Evolutionary conservation across 2,329 filamentous ascomycete species (phyloP).

Genomic region (Pyricularia pennisetigena): DNA sequence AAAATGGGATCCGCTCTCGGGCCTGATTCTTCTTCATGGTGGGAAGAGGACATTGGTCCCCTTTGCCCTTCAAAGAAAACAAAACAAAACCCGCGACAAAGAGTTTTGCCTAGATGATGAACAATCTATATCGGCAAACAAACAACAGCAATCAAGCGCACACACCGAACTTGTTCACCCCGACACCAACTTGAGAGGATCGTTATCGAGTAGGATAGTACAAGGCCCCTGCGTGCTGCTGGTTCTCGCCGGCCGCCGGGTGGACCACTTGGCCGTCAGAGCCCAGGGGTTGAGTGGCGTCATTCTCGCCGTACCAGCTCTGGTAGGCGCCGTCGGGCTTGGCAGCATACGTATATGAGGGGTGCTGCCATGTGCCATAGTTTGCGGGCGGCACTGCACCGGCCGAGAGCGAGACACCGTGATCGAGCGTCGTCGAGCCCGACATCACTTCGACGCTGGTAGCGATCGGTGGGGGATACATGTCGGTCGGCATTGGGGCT

Average conservation of each 20-base stretch:
- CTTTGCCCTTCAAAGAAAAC: not conserved
- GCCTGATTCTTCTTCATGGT: not conserved
- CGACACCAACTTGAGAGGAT: not conserved
- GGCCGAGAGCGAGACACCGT: slow-evolving; percentile 26
- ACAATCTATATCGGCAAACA: not conserved
- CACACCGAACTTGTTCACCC: not conserved
- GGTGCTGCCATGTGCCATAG: slow-evolving; percentile 32
- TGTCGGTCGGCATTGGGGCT: slow-evolving; percentile 25
- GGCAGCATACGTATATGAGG: slow-evolving; percentile 28
- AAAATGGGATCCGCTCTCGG: not conserved
- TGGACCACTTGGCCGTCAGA: slow-evolving; percentile 14
- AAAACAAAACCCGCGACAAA: not conserved
- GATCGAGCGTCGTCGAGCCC: slow-evolving; percentile 20
- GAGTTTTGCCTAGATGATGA: not conserved
- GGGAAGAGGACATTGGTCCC: not conserved
- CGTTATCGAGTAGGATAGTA: slow-evolving; percentile 23
- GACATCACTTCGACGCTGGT: slow-evolving; percentile 24
- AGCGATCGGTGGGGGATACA: slow-evolving; percentile 30
- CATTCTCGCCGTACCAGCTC: slow-evolving; percentile 25
- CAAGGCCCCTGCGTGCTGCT: slow-evolving; percentile 15
- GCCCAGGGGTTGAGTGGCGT: slow-evolving; percentile 11
- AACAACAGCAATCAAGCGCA: not conserved
- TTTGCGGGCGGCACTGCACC: slow-evolving; percentile 24
- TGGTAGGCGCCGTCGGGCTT: slow-evolving; percentile 27
- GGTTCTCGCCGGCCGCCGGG: slow-evolving; percentile 14